A percentile compares a stretch with the other conserved stretches of the same genome.
These are phyloP conservation scores for Podospora fimiseda DNA, from an alignment of 495 filamentous ascomycete species.

Conservation along the genomic window DNA sequence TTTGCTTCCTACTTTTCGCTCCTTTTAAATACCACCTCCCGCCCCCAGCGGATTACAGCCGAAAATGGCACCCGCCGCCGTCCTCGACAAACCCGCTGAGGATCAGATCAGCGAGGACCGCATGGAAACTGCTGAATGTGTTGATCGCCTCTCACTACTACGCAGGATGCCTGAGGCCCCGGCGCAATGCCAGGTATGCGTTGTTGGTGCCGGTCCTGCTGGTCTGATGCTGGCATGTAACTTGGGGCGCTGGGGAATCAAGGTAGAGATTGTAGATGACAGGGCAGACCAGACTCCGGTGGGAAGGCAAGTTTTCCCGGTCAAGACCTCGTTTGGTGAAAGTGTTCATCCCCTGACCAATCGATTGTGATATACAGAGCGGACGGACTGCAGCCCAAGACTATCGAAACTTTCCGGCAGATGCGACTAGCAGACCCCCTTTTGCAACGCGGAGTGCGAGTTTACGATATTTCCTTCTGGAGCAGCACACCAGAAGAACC, in stretches of 20 bases:
- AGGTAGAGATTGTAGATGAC: constrained; percentile 56
- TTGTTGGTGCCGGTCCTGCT: constrained; percentile 65
- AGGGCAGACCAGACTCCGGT: constrained; percentile 54
- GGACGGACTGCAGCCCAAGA: constrained; percentile 61
- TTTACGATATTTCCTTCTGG: constrained; percentile 71
- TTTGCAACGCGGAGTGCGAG: constrained; percentile 54
- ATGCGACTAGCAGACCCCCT: constrained; percentile 59
- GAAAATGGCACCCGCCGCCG: constrained; percentile 25
- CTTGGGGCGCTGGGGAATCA: constrained; percentile 58
- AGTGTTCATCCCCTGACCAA: background rate
- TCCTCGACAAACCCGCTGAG: constrained; percentile 22
- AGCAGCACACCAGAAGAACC: constrained; percentile 51
- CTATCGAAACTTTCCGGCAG: constrained; percentile 47
- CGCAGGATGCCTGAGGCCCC: constrained; percentile 33
- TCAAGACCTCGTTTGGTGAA: background rate
- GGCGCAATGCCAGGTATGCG: constrained; percentile 47
- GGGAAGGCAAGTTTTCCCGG: constrained; percentile 37
- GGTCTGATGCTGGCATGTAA: constrained; percentile 68
- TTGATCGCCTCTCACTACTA: constrained; percentile 31
- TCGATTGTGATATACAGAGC: constrained; percentile 33
- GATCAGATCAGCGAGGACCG: constrained; percentile 20
- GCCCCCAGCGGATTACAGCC: background rate
- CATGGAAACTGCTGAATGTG: constrained; percentile 22
- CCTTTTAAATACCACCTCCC: background rate
- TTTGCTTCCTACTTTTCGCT: background rate